These are phyloP conservation scores for Auxenochlorella protothecoides DNA, from an alignment of 139 green algal species.

Conservation along the genomic window DNA sequence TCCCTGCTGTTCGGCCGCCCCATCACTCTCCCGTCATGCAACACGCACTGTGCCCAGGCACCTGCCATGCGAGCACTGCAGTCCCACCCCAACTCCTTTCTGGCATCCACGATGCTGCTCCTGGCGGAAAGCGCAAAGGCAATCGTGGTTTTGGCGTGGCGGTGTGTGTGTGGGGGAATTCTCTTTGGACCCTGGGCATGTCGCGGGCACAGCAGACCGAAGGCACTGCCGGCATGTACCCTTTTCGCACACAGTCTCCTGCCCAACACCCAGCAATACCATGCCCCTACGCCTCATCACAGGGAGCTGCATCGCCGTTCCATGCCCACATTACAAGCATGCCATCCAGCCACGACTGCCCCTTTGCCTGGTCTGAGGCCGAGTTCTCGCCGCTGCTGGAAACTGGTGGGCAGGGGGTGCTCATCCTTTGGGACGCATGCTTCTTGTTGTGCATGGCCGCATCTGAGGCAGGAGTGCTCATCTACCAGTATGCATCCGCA, in stretches of 20 bases:
- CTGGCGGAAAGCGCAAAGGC: conserved; percentile 24
- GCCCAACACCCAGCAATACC: background rate
- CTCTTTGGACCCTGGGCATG: too few relatives aligned
- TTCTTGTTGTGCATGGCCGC: too few relatives aligned
- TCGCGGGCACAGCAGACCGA: background rate
- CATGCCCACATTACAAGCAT: background rate
- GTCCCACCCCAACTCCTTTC: conserved; percentile 25
- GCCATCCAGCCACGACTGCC: background rate
- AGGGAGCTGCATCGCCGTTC: background rate
- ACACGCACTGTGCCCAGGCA: background rate
- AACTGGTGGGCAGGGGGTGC: background rate
- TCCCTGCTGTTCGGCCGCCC: too few relatives aligned
- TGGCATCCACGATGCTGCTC: conserved; percentile 31
- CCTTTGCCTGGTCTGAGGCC: background rate
- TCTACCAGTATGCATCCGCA: too few relatives aligned
- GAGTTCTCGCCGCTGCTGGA: background rate
- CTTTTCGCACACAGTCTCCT: background rate
- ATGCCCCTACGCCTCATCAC: background rate
- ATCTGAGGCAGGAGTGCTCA: too few relatives aligned
- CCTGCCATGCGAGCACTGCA: conserved; percentile 6
- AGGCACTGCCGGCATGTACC: background rate
- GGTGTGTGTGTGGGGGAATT: too few relatives aligned
- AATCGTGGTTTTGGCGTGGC: too few relatives aligned
- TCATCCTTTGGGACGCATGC: too few relatives aligned
- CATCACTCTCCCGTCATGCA: too few relatives aligned